A percentile compares a stretch with the other conserved stretches of the same genome.
These are phyloP conservation scores for Scutellaria minor DNA, from an alignment of 257 asterid species.

Conservation along the genomic window DNA sequence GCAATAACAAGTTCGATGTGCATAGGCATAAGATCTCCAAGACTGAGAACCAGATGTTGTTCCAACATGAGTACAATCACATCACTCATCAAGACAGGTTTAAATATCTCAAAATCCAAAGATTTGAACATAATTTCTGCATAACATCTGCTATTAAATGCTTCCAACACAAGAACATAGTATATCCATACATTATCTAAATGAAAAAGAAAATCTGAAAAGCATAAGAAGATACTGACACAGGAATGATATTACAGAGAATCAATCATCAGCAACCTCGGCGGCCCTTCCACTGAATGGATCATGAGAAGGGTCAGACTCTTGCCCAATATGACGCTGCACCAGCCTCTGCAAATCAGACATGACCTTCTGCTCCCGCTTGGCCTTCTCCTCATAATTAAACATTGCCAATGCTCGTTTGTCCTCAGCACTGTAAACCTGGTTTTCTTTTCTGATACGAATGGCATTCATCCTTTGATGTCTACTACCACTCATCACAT, in stretches of 20 bases:
- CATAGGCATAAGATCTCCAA: slow-evolving; percentile 17
- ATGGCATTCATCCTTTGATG: slow-evolving; percentile 99
- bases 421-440: slow-evolving; percentile 97
- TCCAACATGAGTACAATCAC: slow-evolving; percentile 6
- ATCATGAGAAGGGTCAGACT: slow-evolving; percentile 84
- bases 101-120: background rate
- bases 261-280: slow-evolving; percentile 68
- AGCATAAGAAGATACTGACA: slow-evolving; percentile 25
- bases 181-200: slow-evolving; percentile 33
- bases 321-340: slow-evolving; percentile 94
- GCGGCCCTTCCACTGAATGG: slow-evolving; percentile 72
- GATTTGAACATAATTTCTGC: slow-evolving; percentile 17
- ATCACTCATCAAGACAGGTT: background rate
- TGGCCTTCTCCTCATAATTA: slow-evolving; percentile 96
- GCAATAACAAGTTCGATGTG: slow-evolving; percentile 10
- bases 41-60: background rate
- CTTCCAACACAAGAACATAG: slow-evolving; percentile 26
- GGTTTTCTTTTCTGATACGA: slow-evolving; percentile 98
- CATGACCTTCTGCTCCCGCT: slow-evolving; percentile 98
- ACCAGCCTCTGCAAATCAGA: slow-evolving; percentile 95
- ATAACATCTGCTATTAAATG: background rate
- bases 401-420: slow-evolving; percentile 97
- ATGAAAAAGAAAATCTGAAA: slow-evolving; percentile 13
- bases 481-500: slow-evolving; percentile 99
- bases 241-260: slow-evolving; percentile 1